Conservation (phyloP, 2,329 filamentous ascomycete genomes). For the Penicillium capsulatum region DNA sequence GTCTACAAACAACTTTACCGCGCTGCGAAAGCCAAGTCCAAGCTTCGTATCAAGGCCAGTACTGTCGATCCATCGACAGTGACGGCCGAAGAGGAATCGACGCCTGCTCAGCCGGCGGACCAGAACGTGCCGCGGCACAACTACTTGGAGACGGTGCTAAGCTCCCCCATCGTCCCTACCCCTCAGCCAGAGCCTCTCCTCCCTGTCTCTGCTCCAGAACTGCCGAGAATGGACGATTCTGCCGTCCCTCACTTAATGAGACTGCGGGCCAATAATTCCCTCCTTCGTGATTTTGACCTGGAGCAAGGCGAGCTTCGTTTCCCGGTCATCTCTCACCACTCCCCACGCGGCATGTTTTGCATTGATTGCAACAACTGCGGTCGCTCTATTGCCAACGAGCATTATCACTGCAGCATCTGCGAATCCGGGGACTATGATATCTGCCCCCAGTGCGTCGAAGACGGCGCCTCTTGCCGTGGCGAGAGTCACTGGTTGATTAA, state of each 20-base stretch:
- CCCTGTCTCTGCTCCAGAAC: conserved; percentile 8
- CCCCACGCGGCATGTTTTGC: conserved; percentile 56
- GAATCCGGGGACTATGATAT: conserved; percentile 93
- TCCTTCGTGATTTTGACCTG: conserved; percentile 27
- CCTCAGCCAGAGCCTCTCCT: conserved; percentile 14
- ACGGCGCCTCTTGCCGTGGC: conserved; percentile 71
- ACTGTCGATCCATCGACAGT: conserved; percentile 32
- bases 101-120: conserved; percentile 11
- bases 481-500: conserved; percentile 92
- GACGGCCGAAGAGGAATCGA: conserved; percentile 12
- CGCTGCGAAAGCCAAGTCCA: conserved; percentile 95
- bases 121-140: conserved; percentile 29
- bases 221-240: conserved; percentile 4
- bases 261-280: conserved; percentile 12
- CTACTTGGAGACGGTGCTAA: conserved; percentile 44
- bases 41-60: conserved; percentile 81
- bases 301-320: conserved; percentile 27
- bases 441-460: conserved; percentile 72
- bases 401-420: conserved; percentile 93
- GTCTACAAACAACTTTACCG: conserved; percentile 97
- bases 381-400: conserved; percentile 68
- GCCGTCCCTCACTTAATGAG: not conserved
- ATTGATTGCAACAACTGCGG: conserved; percentile 95
- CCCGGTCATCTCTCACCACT: conserved; percentile 33
- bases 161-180: conserved; percentile 24